Percentiles rank a stretch among this genome's conserved stretches.
Conservation (phyloP, 345 rosid genomes). For the Pugionium cornutum region DNA sequence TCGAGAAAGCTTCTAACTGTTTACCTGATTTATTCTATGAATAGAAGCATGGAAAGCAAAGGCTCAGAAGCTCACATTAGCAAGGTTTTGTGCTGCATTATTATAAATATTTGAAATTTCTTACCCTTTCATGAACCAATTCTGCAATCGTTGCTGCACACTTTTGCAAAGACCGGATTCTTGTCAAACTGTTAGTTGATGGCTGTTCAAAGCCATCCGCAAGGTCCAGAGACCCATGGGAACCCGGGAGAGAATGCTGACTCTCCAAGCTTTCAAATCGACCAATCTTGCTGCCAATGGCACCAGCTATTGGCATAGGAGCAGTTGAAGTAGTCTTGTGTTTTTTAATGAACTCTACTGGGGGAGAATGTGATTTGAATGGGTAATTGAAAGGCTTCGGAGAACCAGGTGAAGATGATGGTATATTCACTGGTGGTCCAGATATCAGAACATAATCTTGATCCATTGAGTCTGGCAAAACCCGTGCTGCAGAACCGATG, state of each 20-base stretch:
- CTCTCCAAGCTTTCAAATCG: constrained; percentile 64
- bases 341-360: constrained; percentile 41
- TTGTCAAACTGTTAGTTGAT: constrained; percentile 59
- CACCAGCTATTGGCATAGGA: constrained; percentile 67
- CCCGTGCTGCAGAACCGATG: constrained; percentile 46
- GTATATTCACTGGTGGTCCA: constrained; percentile 77
- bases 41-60: constrained; percentile 21
- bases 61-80: constrained; percentile 15
- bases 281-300: constrained; percentile 40
- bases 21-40: constrained; percentile 53
- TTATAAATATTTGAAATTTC: constrained; percentile 10
- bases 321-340: constrained; percentile 49
- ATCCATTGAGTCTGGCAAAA: constrained; percentile 77
- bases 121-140: constrained; percentile 66
- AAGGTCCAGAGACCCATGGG: constrained; percentile 69
- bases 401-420: constrained; percentile 54
- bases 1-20: constrained; percentile 85
- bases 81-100: background rate
- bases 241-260: constrained; percentile 67
- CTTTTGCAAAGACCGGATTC: constrained; percentile 77
- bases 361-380: constrained; percentile 55
- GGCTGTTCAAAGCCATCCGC: constrained; percentile 75
- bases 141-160: constrained; percentile 71
- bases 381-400: constrained; percentile 58
- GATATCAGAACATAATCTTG: constrained; percentile 92